Base-by-base conservation (phyloP, 169 alveolate species). In the Plasmodium berghei region DNA sequence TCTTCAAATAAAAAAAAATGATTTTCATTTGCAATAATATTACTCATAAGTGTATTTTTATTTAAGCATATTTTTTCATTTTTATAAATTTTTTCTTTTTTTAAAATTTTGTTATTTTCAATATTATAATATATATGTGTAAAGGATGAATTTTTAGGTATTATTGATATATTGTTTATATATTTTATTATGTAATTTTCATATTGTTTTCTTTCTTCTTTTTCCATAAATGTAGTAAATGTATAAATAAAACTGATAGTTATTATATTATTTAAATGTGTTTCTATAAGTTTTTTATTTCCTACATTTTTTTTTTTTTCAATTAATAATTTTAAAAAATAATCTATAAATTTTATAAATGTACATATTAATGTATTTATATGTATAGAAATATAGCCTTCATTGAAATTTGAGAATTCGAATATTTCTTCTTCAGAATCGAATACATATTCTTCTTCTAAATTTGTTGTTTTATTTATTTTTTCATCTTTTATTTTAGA, bases 161-260 rank as follows among this genome's bases (percentile, higher is more conserved):
- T 63, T 14, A 77, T 77, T 1, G 89, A 77, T 28, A 77, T 45
- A 64, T 77, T 77, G n/a, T 77, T 77, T 9, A 77, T 77, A 56
- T 77, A 70, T 70, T 77, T 77, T 22, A 77, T 63, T 9, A 77
- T 77, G 58, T 63, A 77, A 14, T 58, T 69, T 52, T 77, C 89
- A 77, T 63, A 77, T 4, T 34, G 22, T 20, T 22, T 40, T 63
- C 89, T 63, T 14, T 63, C n/a, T 6, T 77, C 26, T 1, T 77
- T 63, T 5, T 49, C 42, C 89, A 77, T 77, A 46, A 77, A 63
- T 20, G 89, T 49, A 0, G 89, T 77, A 58, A 77, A 52, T 3
- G 89, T 14, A 45, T 77, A 77, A 42, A 77, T 54, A 52, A 63
- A 77, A 42, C 89, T 63, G 5, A 77, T 77, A 4, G 75, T 64